Evolutionary conservation across 768 basidiomycete species (phyloP), one percentile per base, ranked within the genome.

Genomic region (Mycena haematopus): DNA sequence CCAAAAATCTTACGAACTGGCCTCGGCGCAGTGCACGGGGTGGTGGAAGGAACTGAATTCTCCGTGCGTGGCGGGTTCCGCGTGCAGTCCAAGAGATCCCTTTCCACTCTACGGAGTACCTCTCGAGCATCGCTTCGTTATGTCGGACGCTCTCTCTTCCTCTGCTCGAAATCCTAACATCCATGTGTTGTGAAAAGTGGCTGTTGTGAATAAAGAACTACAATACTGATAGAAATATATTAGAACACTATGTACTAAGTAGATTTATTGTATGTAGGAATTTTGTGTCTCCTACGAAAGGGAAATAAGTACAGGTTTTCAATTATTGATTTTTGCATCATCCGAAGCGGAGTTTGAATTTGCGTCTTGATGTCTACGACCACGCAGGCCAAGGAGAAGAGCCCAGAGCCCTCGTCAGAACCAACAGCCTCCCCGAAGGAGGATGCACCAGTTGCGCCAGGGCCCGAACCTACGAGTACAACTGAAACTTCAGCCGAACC

Each of bases 1-100:
- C 69, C 68, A 15, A 68, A 70, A 13, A 69, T 72, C 42, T 66
- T 88, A 47, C 82, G 82, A 62, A 72, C 90, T 33, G 82, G 82
- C 35, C 80, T 84, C 38, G 89, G 89, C 14, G 79, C 82, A 0
- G 81, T 86, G 6, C 87, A 89, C 62, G 89, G 89, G 1, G 76
- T 90, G 21, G 79, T 82, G n/a, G 81, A 82, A 62, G 89, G 87
- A 50, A 86, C 82, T 10, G 85, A 88, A 64, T 80, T 91, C 62
- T 82, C 80, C 42, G 49, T 90, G 22, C 87, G 90, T 31, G 76
- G 73, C 15, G 83, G 85, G 4, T 86, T 88, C 72, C 80, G 81
- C 24, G 0, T 50, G 45, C 54, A 51, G 38, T 42, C 62, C 21
- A 61, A 56, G 35, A 55, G 56, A 25, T 61, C 59, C 4, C n/a